Evolutionary conservation across 108 stramenopile genomes (phyloP).

Genomic region (Cyclotella atomus): DNA sequence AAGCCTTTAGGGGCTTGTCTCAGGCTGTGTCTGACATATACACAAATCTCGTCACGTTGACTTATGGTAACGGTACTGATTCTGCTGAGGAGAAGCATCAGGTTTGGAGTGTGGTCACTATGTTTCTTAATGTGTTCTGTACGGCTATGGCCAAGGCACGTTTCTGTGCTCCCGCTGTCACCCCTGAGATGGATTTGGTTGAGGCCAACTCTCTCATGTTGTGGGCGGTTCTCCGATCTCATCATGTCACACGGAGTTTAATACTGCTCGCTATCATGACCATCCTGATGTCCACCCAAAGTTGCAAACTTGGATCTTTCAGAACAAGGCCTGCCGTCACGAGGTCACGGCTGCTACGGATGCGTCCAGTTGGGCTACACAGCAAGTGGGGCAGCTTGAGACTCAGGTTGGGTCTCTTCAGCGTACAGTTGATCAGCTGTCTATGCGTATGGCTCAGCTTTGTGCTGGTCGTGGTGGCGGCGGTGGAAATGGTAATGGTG

Average conservation of each 20-base stretch:
- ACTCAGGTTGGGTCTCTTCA: not conserved
- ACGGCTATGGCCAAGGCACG: not conserved
- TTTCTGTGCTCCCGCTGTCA: not conserved
- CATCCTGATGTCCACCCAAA: slow-evolving; percentile 6
- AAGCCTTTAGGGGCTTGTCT: not conserved
- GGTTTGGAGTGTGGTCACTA: not conserved
- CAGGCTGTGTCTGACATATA: not conserved
- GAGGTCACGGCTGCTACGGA: no score
- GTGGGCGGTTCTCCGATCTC: not conserved
- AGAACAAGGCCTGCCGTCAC: not conserved
- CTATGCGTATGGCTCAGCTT: no score
- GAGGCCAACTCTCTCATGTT: not conserved
- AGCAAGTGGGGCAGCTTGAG: not conserved
- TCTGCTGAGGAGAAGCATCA: not conserved
- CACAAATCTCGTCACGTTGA: not conserved
- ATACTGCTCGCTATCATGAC: not conserved
- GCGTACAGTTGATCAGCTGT: not conserved
- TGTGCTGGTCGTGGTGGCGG: no score
- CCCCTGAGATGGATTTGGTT: not conserved
- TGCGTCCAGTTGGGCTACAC: no score
- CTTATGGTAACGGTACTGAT: not conserved
- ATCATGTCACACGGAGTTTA: not conserved
- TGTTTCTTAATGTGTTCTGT: not conserved
- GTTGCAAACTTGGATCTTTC: not conserved
- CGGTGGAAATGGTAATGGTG: not conserved